Percentiles rank a stretch among this genome's conserved stretches.
These are phyloP conservation scores for Gaeumannomyces sp. DNA, from an alignment of 2,329 filamentous ascomycete species.

Conservation along the genomic window DNA sequence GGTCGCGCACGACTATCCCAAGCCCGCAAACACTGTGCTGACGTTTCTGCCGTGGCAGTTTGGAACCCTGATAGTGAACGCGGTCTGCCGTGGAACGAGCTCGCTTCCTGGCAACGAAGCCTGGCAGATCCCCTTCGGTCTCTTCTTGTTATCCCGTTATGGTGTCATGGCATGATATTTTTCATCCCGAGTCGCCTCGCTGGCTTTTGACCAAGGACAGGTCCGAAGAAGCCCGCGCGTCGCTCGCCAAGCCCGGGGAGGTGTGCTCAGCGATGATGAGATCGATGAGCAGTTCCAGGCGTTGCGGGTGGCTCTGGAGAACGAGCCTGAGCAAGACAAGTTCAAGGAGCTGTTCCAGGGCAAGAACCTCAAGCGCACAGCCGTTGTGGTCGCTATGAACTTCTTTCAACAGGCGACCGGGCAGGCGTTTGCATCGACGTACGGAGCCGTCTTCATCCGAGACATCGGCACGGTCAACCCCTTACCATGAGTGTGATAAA, in stretches of 20 bases:
- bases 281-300: conserved; percentile 11
- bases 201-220: conserved; percentile 20
- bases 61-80: conserved; percentile 17
- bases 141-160: conserved; percentile 29
- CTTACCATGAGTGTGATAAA: conserved; percentile 17
- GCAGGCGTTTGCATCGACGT: conserved; percentile 23
- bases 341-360: conserved; percentile 36
- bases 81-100: conserved; percentile 24
- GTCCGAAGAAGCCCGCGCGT: not conserved
- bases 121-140: conserved; percentile 28
- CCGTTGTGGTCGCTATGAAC: conserved; percentile 21
- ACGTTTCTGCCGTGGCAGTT: not conserved
- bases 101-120: conserved; percentile 23
- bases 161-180: conserved; percentile 20
- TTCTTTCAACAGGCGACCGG: conserved; percentile 26
- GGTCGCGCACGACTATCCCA: conserved; percentile 9
- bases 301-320: not conserved
- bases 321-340: conserved; percentile 17
- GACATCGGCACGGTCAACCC: conserved; percentile 23
- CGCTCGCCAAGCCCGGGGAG: conserved; percentile 13
- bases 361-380: conserved; percentile 20
- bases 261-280: conserved; percentile 11
- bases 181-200: conserved; percentile 23
- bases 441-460: conserved; percentile 26
- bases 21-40: not conserved